Base-by-base conservation (phyloP, 305 asterid species). In the Ruellia speciosa region DNA sequence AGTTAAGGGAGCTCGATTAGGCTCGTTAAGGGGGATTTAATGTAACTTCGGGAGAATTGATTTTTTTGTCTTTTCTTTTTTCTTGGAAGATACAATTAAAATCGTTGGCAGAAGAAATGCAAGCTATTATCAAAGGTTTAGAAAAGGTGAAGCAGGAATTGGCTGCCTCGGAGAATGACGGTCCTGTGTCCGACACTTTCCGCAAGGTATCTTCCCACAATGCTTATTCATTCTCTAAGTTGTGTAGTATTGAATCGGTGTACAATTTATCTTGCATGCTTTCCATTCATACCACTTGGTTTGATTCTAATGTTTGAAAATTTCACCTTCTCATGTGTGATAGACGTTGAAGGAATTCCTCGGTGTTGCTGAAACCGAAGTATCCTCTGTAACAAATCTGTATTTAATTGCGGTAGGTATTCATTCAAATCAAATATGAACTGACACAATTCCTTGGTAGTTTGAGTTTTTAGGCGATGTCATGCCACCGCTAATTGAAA, bases 91-190 rank as follows among this genome's bases (percentile, higher is more conserved):
- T 93, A 75, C 99, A 87, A 81, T 65, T 93, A 79, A 93, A 93
- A 77, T 83, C 97, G 33, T 80, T 88, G 75, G 99, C 99, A 52
- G 99, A 93, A 73, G 99, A 93, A 82, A 93, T 93, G 99, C 97
- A 93, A 87, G 96, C 97, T 64, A 86, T 93, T 62, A 86, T 77
- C 70, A 93, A 85, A 76, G 99, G 97, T 53, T 60, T 93, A 54
- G 99, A 89, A 60, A 93, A 89, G 75, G 97, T 93, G 66, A 93
- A 80, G 79, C 94, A 80, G 74, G 99, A 93, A 74, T 72, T 85
- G 47, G 77, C 66, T 54, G 94, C 90, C 61, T 89, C 97, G 0
- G 97, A 89, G 79, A 81, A 71, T 50, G 99, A 93, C 71, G 99
- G 99, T 51, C 96, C 93, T 52, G 95, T 93, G 67, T 93, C 99